Evolutionary conservation across 331 rosid genomes (phyloP), one percentile per base, ranked within the genome.

Genomic region (Telfairia occidentalis): DNA sequence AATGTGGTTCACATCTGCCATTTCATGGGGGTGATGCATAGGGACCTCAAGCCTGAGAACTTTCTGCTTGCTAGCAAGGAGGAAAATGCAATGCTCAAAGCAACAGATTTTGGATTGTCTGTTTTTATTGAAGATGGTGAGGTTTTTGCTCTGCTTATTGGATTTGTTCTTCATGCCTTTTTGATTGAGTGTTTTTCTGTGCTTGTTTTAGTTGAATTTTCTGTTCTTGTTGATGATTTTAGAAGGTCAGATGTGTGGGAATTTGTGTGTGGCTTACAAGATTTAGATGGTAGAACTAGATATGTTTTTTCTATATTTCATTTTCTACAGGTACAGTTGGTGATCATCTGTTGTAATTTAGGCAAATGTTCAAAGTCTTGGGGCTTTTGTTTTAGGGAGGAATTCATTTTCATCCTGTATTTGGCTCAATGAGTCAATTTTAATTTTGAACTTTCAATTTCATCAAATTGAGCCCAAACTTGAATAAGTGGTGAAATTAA

Each of bases 1-100:
- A 91, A 86, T 63, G 97, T 91, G 80, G 98, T 93, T 50, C 84
- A 93, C 59, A 84, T 85, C 50, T 93, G 98, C 72, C 95, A 91
- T 84, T 93, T 91, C 49, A 89, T 93, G 98, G 98, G 98, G 6
- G 97, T 93, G 49, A 91, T 93, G 95, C 98, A 93, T 73, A 84
- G 97, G 80, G 98, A 93, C 81, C 86, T 93, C 37, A 91, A 93
- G 84, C 98, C 98, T 4, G 97, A 93, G 88, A 93, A 93, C 87
- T 93, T 93, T 87, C 85, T 93, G 84, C 83, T 93, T 2, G 85
- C 98, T 55, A 82, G 95, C 82, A 91, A 87, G 83, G 91, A 88
- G 63, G 90, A 86, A 50, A 83, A 75, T 80, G 90, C 96, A 28
- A 85, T 79, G 83, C 81, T 93, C 71, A 93, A 93, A 83, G 97